phyloP scores from a whole-genome alignment of 2,329 filamentous ascomycete species.

The Aspergillus alliaceus region DNA sequence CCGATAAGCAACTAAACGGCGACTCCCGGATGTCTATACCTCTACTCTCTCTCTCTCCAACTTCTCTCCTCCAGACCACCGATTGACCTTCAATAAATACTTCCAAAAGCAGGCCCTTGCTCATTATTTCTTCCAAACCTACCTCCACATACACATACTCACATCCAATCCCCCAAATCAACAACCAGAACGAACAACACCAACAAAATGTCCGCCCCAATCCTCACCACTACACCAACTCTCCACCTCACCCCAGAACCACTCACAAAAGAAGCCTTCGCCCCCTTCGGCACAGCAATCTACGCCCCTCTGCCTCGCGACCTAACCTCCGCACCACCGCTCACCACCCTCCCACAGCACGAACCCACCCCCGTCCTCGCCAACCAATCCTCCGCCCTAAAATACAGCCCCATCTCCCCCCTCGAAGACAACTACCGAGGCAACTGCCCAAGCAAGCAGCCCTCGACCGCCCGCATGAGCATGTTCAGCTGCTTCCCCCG shows the following conservation, averaged over 20 bases:
- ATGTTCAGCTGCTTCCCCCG: conserved; percentile 85
- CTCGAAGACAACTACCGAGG: conserved; percentile 70
- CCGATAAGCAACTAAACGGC: background rate
- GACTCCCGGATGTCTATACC: background rate
- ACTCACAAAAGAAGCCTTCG: conserved; percentile 70
- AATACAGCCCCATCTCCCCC: conserved; percentile 77
- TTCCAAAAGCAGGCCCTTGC: background rate
- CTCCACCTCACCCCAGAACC: conserved; percentile 58
- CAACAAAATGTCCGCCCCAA: conserved; percentile 31
- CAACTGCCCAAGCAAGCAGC: conserved; percentile 41
- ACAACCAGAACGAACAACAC: background rate
- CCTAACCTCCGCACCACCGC: conserved; percentile 44
- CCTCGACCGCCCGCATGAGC: conserved; percentile 68
- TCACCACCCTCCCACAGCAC: conserved; percentile 47
- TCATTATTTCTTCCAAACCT: background rate
- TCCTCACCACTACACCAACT: conserved; percentile 34
- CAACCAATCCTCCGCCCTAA: conserved; percentile 87
- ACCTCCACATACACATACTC: background rate
- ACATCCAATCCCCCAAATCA: no score
- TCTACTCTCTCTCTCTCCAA: background rate
- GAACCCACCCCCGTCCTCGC: conserved; percentile 58
- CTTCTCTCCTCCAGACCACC: background rate
- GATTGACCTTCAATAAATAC: background rate
- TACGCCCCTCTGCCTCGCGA: conserved; percentile 65
- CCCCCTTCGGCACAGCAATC: conserved; percentile 80